Evolutionary conservation across 768 basidiomycete species (phyloP), one percentile per base, ranked within the genome.

Genomic region (Leccinum rimulosum): DNA sequence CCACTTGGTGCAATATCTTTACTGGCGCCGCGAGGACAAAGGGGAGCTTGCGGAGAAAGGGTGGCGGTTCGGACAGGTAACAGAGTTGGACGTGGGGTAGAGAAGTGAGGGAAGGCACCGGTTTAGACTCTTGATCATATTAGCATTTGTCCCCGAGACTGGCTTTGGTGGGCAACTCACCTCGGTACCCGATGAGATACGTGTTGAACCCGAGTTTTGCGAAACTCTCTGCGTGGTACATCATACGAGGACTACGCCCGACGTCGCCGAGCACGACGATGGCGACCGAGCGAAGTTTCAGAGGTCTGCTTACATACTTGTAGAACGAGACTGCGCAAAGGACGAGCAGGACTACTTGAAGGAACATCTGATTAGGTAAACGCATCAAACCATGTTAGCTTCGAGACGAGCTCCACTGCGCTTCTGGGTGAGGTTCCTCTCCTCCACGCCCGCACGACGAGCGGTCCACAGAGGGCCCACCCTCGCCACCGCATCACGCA

Each of bases 161-260:
- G n/a, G 31, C 2, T 43, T n/a, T 9, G 36, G 40, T 9, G 36
- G 40, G 33, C 33, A 54, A 43, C 82, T 64, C 63, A 93, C 96
- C 94, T 74, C 79, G 76, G 71, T 97, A 97, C 15, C 93, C 96
- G 56, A 98, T 83, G 17, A 99, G 68, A 65, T 85, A 84, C 2
- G 93, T 93, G 59, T 82, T 75, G 72, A 92, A 97, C 6, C 81
- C 84, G 55, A 86, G 81, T 57, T 87, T 83, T 40, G 92, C 89
- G 69, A 99, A 91, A 69, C 91, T 95, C 70, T 96, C 86, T 0
- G 96, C 89, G 66, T 99, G 97, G 72, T 98, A 98, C 93, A 98
- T 96, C 93, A 98, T 98, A 55, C 97, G 81, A 11, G 97, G 97
- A 70, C 91, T 94, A 58, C 97, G 83, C 2, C 96, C 97, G 51